Percentiles rank a stretch among this genome's conserved stretches.
Conservation (phyloP, 768 basidiomycete species). For the Dentipellis sp. region DNA sequence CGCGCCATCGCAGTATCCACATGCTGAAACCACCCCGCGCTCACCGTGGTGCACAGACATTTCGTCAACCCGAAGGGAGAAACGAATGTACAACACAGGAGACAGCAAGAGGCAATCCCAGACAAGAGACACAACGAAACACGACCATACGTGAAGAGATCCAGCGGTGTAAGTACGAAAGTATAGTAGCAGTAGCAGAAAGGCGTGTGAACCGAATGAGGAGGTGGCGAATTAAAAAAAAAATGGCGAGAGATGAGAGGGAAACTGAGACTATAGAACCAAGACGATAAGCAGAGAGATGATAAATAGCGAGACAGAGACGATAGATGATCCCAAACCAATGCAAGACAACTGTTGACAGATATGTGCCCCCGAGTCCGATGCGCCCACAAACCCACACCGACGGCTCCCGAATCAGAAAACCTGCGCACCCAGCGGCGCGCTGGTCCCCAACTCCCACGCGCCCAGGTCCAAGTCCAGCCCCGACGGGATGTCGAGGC, state of each 20-base stretch:
- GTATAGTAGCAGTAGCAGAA: background rate
- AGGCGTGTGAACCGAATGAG: background rate
- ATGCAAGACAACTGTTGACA: conserved; percentile 5
- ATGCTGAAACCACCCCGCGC: conserved; percentile 27
- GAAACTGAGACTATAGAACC: conserved; percentile 12
- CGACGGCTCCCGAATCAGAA: background rate
- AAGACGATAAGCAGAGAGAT: background rate
- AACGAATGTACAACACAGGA: conserved; percentile 21
- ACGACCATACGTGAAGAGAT: conserved; percentile 4
- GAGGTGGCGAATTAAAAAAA: conserved; percentile 1
- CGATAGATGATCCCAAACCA: conserved; percentile 9
- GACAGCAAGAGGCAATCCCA: conserved; percentile 23
- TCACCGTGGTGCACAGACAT: conserved; percentile 30
- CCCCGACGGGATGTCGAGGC: conserved; percentile 18
- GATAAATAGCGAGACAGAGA: conserved; percentile 8
- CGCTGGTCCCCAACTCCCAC: background rate
- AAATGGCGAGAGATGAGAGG: background rate
- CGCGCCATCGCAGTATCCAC: conserved; percentile 3
- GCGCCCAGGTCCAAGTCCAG: conserved; percentile 21
- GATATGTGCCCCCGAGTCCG: background rate
- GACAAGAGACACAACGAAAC: background rate
- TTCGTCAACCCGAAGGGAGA: conserved; percentile 44
- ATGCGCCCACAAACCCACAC: background rate
- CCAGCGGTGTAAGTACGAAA: background rate
- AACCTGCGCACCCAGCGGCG: background rate